Conservation (phyloP, 257 asterid species). For the Solanum pinnatisectum region DNA sequence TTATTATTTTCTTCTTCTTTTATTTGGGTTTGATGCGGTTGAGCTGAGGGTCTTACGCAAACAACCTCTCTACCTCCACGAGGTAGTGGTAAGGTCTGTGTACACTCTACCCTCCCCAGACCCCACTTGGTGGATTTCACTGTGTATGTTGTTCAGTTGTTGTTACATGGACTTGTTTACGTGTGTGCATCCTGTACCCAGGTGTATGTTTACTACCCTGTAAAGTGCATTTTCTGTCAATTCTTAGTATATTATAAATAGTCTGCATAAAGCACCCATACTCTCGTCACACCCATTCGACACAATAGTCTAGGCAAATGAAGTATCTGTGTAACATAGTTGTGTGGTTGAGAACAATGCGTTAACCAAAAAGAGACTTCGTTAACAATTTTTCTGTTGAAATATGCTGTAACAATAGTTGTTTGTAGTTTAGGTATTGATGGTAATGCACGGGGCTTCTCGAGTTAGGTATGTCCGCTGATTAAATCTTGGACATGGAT, state of each 20-base stretch:
- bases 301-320: background rate
- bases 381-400: background rate
- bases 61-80: background rate
- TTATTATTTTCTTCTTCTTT: background rate
- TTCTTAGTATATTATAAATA: background rate
- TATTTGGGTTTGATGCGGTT: background rate
- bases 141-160: background rate
- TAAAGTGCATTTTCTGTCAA: background rate
- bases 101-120: background rate
- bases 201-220: background rate
- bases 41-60: background rate
- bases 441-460: background rate
- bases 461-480: background rate
- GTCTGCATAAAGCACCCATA: background rate
- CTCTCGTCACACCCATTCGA: background rate
- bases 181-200: background rate
- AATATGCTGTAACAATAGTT: background rate
- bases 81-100: background rate
- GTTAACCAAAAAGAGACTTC: background rate
- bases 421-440: background rate
- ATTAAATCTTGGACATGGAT: background rate
- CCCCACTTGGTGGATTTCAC: background rate
- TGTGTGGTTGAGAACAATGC: background rate
- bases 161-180: background rate
- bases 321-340: background rate